Evolutionary conservation across 306 rosid species (phyloP).

Genomic region (Adenanthera pavonina): DNA sequence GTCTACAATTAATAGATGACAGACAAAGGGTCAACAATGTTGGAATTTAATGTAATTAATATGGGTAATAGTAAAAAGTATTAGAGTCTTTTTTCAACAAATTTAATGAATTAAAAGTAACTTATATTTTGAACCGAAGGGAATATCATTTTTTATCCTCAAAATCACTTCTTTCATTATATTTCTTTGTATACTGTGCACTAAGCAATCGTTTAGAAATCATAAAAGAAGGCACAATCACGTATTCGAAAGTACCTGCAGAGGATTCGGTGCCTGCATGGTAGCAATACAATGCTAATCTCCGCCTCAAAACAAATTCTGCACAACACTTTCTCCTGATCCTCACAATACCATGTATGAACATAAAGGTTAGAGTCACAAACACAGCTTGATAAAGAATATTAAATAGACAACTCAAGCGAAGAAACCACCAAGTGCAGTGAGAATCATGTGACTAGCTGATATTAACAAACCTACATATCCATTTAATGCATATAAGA

Average conservation of each 20-base stretch:
- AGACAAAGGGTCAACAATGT: no score
- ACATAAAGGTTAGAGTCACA: conserved; percentile 26
- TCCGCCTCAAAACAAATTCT: conserved; percentile 94
- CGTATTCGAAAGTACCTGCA: conserved; percentile 68
- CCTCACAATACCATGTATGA: conserved; percentile 25
- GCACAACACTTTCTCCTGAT: conserved; percentile 93
- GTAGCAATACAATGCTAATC: conserved; percentile 87
- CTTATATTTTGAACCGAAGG: no score
- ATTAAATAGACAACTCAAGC: conserved; percentile 1
- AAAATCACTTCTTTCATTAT: background rate
- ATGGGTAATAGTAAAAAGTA: no score
- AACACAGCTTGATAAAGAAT: conserved; percentile 19
- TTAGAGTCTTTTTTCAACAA: no score
- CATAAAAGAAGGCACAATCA: conserved; percentile 11
- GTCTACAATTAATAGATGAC: no score
- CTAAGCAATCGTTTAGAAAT: background rate
- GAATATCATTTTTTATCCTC: background rate
- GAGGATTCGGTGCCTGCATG: conserved; percentile 89
- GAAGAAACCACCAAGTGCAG: background rate
- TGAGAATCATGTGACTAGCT: background rate
- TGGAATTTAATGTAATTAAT: no score
- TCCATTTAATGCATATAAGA: background rate
- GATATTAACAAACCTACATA: background rate
- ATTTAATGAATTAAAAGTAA: no score
- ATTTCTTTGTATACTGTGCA: background rate